Percentiles rank a stretch among this genome's conserved stretches.
Conservation (phyloP, 2,329 filamentous ascomycete genomes). For the Alternaria dauci region DNA sequence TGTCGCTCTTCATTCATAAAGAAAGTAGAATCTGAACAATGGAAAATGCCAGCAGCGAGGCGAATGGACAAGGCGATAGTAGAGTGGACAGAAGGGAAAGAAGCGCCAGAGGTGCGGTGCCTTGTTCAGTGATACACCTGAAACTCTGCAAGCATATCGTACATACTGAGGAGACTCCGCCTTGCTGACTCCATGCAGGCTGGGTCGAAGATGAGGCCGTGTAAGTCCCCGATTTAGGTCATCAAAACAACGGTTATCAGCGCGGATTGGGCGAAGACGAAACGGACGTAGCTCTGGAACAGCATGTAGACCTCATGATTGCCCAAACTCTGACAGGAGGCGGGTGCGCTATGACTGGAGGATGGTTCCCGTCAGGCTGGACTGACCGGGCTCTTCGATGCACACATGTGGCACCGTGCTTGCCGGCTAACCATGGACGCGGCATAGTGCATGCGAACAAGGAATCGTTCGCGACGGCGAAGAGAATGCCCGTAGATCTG, state of each 20-base stretch:
- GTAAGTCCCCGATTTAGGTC: conserved; percentile 32
- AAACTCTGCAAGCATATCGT: conserved; percentile 28
- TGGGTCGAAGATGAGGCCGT: conserved; percentile 15
- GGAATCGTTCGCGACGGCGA: background rate
- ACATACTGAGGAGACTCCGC: conserved; percentile 33
- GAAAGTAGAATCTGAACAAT: background rate
- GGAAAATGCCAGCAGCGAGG: background rate
- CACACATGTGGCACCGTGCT: conserved; percentile 2
- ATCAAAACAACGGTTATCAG: conserved; percentile 12
- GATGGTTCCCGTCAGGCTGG: conserved; percentile 10
- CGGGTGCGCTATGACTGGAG: conserved; percentile 8
- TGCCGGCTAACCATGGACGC: background rate
- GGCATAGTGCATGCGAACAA: background rate
- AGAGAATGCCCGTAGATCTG: background rate
- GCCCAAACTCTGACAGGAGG: conserved; percentile 19
- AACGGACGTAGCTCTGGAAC: conserved; percentile 7
- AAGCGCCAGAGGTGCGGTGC: conserved; percentile 16
- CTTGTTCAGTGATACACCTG: conserved; percentile 15
- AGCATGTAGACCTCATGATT: conserved; percentile 2
- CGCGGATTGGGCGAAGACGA: conserved; percentile 10
- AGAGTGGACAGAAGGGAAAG: conserved; percentile 16
- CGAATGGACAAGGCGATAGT: conserved; percentile 9
- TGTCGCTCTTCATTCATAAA: conserved; percentile 17
- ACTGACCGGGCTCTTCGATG: background rate
- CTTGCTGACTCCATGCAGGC: conserved; percentile 23